Evolutionary conservation across 2,329 filamentous ascomycete species (phyloP).

Genomic region (Fusarium foetens): DNA sequence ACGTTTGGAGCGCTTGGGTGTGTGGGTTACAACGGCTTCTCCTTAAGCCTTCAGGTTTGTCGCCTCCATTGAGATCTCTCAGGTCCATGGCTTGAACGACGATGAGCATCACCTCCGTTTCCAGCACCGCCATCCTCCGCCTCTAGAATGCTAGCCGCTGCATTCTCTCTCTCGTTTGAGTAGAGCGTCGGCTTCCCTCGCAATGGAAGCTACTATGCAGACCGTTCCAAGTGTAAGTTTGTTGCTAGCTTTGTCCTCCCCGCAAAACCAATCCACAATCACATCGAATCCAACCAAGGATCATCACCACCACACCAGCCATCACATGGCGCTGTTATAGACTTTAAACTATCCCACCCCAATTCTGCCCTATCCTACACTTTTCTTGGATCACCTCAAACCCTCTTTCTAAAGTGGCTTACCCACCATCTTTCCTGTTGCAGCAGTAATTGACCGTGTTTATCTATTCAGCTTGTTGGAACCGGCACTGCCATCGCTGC

Average conservation of each 20-base stretch:
- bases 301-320: constrained; percentile 38
- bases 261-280: constrained; percentile 35
- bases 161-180: constrained; percentile 51
- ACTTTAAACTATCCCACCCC: constrained; percentile 40
- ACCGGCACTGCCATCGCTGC: constrained; percentile 70
- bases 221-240: constrained; percentile 62
- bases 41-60: constrained; percentile 17
- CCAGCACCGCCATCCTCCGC: constrained; percentile 43
- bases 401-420: constrained; percentile 36
- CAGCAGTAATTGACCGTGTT: constrained; percentile 37
- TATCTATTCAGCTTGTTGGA: constrained; percentile 63
- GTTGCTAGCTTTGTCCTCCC: constrained; percentile 36
- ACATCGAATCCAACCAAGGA: constrained; percentile 31
- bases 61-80: constrained; percentile 22
- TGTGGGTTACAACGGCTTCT: constrained; percentile 32
- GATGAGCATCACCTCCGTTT: constrained; percentile 45
- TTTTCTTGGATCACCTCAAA: constrained; percentile 30
- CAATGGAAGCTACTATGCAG: constrained; percentile 60
- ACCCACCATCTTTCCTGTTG: constrained; percentile 31
- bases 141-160: constrained; percentile 51
- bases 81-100: constrained; percentile 45
- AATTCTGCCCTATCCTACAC: constrained; percentile 28
- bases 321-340: constrained; percentile 36
- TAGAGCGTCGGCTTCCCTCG: constrained; percentile 49
- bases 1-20: constrained; percentile 23